Base-by-base conservation (phyloP, 2,329 filamentous ascomycete species). In the Trichoderma sp. region DNA sequence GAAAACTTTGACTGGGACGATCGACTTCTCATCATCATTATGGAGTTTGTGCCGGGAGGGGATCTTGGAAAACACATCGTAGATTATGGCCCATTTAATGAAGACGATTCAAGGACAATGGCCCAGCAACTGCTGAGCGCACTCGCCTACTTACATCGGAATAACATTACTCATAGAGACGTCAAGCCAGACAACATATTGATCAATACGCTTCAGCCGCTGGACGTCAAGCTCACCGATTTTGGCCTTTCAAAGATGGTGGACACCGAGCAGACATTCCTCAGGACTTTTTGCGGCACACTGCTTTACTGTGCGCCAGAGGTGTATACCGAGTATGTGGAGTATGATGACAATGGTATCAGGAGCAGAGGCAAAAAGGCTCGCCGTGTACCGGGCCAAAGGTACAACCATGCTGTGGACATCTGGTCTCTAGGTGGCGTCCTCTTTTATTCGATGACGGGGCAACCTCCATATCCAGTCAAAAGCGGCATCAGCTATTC, bases 171-270 rank as follows among this genome's bases (percentile, higher is more conserved):
- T 0, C 96, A 99, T 82, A 92, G 96, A n/a, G 96, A 99, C 80
- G 94, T 99, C 78, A 99, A 99, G 79, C 96, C 96, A 0, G 96
- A 99, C 84, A 99, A 99, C 78, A 98, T 99, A 73, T 86, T 99
- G 53, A 93, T 98, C 75, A 86, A 90, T 12, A 91, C 90, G 1
- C 80, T 89, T 11, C 85, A 91, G 6, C 94, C 95, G 0, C 88
- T 97, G 63, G 85, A 88, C 15, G 92, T 98, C 76, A 98, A 99
- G 81, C 85, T 99, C 15, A 97, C 96, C 0, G 96, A 99, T 79
- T 99, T 99, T 83, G 96, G 96, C 3, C 84, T 99, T 5, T 98
- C 96, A 3, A 99, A 99, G 80, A 95, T 97, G 80, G 91, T 97
- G 59, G 92, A 94, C 73, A 93, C 93, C 74, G 91, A 94, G 73